Evolutionary conservation across 371 early-diverging fungal genomes (phyloP), one percentile per base, ranked within the genome.

Genomic region (Capniomyces stellatus): DNA sequence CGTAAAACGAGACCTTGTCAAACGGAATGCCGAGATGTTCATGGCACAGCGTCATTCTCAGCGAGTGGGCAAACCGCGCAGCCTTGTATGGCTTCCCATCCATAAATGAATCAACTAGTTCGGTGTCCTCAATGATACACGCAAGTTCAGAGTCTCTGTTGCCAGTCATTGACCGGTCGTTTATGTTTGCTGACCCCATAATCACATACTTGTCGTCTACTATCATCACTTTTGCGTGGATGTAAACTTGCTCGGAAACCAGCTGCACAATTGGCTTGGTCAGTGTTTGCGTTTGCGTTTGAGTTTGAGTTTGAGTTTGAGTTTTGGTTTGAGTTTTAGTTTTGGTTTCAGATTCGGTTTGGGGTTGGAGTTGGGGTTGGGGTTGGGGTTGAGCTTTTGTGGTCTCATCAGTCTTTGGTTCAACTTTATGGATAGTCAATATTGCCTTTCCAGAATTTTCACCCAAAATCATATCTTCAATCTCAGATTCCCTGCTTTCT

Each of bases 201-300:
- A 94, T 67, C 29, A 82, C 82, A 54, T 75, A 74, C 6, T 75
- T 73, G 56, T 89, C 91, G 65, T 94, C 95, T 1, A 88, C 81
- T 59, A 94, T 89, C 79, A 92, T 76, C 39, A 92, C 58, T 61
- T 94, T 94, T 60, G 83, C 80, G 67, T 94, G 95, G 46, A 92
- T 78, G 62, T 94, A 92, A 35, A 92, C 66, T 47, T 84, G 74
- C 63, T 94, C 92, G 3, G 82, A 83, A 0, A 86, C 83, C 4
- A 67, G 46, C 31, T 70, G 63, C 31, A 63, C 57, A 2, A 63
- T 25, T 0, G 68, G 56, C 22, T 63, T 64, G 51, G 60, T 53
- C 10, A n/a, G 24, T 18, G 28, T n/a, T 13, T 43, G 21, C 23
- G 21, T 21, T 28, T 30, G 24, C 3, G 22, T 18, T 21, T 23